Conservation (phyloP, 805 yeast species). For the Wickerhamomyces bovis region DNA sequence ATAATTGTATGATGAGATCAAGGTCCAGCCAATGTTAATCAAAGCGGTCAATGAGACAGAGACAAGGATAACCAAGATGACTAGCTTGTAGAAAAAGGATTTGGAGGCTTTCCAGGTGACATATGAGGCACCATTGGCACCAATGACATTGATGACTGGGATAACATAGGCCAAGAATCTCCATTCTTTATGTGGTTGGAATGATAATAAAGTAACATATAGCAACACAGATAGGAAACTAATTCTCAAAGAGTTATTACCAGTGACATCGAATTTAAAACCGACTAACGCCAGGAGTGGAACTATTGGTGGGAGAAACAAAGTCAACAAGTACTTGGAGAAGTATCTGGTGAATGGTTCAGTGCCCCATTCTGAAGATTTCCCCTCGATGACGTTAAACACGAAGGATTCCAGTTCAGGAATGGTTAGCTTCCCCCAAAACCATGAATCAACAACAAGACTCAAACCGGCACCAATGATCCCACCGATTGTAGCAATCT, state of each 20-base stretch:
- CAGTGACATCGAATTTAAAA: slow-evolving; percentile 28
- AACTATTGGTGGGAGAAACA: slow-evolving; percentile 42
- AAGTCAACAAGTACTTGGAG: slow-evolving; percentile 32
- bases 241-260: slow-evolving; percentile 33
- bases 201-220: slow-evolving; percentile 60
- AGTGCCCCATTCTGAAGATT: slow-evolving; percentile 75
- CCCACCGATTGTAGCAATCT: slow-evolving; percentile 43
- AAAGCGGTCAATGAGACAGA: slow-evolving; percentile 30
- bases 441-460: slow-evolving; percentile 57
- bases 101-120: slow-evolving; percentile 18
- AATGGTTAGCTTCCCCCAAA: slow-evolving; percentile 58
- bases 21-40: slow-evolving; percentile 46
- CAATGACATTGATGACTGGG: slow-evolving; percentile 61
- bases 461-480: slow-evolving; percentile 45
- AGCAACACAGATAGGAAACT: slow-evolving; percentile 44
- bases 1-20: slow-evolving; percentile 68
- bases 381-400: slow-evolving; percentile 73
- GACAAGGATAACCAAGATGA: slow-evolving; percentile 16
- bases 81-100: slow-evolving; percentile 11
- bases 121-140: slow-evolving; percentile 52
- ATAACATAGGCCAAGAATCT: slow-evolving; percentile 74
- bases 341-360: slow-evolving; percentile 74
- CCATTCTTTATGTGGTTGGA: slow-evolving; percentile 94
- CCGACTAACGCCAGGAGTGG: slow-evolving; percentile 35
- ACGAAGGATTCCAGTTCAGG: slow-evolving; percentile 74